Percentiles rank a stretch among this genome's conserved stretches.
These are phyloP conservation scores for Wolfiporia cocos DNA, from an alignment of 1,284 basidiomycete genomes.

Conservation along the genomic window DNA sequence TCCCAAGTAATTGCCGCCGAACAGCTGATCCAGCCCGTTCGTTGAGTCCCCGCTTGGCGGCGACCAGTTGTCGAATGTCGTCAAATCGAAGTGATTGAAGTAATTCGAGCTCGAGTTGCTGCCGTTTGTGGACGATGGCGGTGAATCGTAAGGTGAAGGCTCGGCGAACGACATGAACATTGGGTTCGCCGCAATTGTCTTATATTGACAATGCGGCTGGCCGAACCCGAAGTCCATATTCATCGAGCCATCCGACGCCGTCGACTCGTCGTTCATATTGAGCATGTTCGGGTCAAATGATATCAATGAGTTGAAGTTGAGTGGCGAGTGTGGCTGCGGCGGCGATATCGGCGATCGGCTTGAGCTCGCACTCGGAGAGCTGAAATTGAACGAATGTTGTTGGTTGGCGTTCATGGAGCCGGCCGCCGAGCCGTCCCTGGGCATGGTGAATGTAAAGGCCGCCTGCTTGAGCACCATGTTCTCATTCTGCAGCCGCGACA, in stretches of 20 bases:
- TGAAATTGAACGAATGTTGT: slow-evolving; percentile 18
- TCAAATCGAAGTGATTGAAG: slow-evolving; percentile 14
- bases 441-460: slow-evolving; percentile 70
- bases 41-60: slow-evolving; percentile 16
- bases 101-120: slow-evolving; percentile 9
- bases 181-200: slow-evolving; percentile 73
- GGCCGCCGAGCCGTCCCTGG: slow-evolving; percentile 31
- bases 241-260: slow-evolving; percentile 49
- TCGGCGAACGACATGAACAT: slow-evolving; percentile 77
- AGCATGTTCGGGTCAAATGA: slow-evolving; percentile 48
- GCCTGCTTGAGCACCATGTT: slow-evolving; percentile 68
- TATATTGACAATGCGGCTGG: slow-evolving; percentile 43
- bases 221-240: slow-evolving; percentile 55
- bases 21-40: slow-evolving; percentile 44
- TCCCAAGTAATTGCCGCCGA: slow-evolving; percentile 46
- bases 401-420: slow-evolving; percentile 16
- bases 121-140: slow-evolving; percentile 13
- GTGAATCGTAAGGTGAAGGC: slow-evolving; percentile 35
- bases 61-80: slow-evolving; percentile 25
- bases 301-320: slow-evolving; percentile 11
- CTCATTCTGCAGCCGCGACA: slow-evolving; percentile 72
- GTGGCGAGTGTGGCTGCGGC: slow-evolving; percentile 8
- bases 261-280: slow-evolving; percentile 53
- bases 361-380: slow-evolving; percentile 22
- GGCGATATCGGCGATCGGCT: slow-evolving; percentile 21